Evolutionary conservation across 176 grass and related monocot genomes (phyloP), one percentile per base, ranked within the genome.

Genomic region (Pharus latifolius): DNA sequence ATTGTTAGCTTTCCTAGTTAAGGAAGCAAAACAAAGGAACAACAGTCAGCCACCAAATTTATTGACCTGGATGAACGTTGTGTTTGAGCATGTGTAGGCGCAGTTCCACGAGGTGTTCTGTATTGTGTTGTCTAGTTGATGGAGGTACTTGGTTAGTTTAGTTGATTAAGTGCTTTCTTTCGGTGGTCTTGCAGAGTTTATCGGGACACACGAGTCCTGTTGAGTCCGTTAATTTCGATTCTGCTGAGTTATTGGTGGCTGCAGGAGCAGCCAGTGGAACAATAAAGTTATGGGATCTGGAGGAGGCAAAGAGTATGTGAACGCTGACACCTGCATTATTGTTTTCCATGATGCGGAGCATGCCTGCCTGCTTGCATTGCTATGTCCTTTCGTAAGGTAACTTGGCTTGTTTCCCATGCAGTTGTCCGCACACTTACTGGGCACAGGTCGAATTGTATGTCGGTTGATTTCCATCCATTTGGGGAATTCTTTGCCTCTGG

Each of bases 401-500:
- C 30, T 75, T 54, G 40, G 8, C 23, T 92, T 67, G 14, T 87
- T 72, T 68, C 2, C 5, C 73, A 44, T 84, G 63, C 78, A 97
- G 94, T 97, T 58, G 81, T 97, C 63, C 80, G 89, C 59, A 93
- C 94, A 31, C 86, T 97, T 56, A 92, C 89, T 7, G 89, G 94
- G 29, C 94, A 97, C 28, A 87, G 94, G 47, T 97, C 89, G 28
- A 97, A 97, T 47, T 92, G 86, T 63, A 93, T 87, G 80, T 92
- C 86, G 38, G 84, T 97, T 74, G 94, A 97, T 84, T 97, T 93
- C 63, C 94, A 97, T 87, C 94, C 94, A 44, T 97, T 97, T 64
- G 94, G 89, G 6, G 89, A 97, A 63, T 92, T 97, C 70, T 97
- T 97, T 30, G 93, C 93, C 44, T 97, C 93, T 52, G 93, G 89